Conservation (phyloP, 129 eudicot species). For the Smallanthus sonchifolius region DNA sequence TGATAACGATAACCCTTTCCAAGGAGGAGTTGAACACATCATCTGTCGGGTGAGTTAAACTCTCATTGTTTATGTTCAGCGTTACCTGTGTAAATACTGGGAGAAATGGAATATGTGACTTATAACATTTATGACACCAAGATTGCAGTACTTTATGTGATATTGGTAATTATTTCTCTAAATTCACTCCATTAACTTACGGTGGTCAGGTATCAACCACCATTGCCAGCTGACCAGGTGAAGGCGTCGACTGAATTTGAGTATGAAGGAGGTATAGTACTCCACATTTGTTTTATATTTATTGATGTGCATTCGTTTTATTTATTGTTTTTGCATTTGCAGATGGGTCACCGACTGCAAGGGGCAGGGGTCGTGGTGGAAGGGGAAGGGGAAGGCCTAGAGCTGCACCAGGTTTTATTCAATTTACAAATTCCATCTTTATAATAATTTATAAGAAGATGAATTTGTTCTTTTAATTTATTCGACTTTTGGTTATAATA, state of each 20-base stretch:
- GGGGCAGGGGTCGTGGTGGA: conserved; percentile 96
- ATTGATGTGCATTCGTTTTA: background rate
- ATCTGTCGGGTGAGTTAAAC: conserved; percentile 64
- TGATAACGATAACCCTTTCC: conserved; percentile 82
- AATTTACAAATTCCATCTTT: background rate
- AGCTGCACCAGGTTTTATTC: conserved; percentile 46
- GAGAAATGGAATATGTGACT: background rate
- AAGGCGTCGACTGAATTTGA: conserved; percentile 63
- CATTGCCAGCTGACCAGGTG: conserved; percentile 95
- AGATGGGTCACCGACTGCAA: conserved; percentile 87
- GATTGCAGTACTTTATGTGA: background rate
- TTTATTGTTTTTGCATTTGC: conserved; percentile 14
- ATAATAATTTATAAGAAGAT: background rate
- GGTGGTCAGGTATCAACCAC: conserved; percentile 75
- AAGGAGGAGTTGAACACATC: conserved; percentile 59
- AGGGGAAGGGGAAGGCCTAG: conserved; percentile 88
- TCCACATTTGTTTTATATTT: background rate
- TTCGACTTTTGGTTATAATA: background rate
- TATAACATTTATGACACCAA: background rate
- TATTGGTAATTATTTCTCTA: background rate
- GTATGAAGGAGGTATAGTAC: conserved; percentile 73
- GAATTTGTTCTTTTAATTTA: background rate
- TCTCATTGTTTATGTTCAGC: background rate
- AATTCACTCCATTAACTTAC: background rate
- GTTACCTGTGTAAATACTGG: background rate